phyloP scores from a whole-genome alignment of 2,329 filamentous ascomycete species.

The Colletotrichum theobromicola region DNA sequence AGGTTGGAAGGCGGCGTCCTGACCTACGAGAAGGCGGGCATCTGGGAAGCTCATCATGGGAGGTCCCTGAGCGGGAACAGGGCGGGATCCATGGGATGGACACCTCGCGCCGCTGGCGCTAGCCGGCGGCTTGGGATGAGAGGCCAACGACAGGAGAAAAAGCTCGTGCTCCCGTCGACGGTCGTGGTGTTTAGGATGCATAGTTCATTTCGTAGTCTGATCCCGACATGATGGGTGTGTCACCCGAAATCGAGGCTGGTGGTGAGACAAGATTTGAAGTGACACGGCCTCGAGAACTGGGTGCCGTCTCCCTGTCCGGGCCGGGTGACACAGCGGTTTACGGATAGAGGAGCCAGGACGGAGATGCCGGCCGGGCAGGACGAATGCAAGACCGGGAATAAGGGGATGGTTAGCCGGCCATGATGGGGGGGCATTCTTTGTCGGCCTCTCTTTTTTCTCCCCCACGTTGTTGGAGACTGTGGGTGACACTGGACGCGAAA shows the following conservation, averaged over 20 bases:
- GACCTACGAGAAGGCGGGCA: not conserved
- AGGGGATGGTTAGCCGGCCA: not conserved
- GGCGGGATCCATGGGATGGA: conserved; percentile 17
- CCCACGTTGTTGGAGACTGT: not conserved
- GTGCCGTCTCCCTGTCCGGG: not conserved
- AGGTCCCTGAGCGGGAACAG: conserved; percentile 18
- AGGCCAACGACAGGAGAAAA: not conserved
- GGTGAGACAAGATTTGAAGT: conserved; percentile 3
- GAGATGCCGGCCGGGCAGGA: not conserved
- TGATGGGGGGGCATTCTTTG: not conserved
- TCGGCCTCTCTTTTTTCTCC: not conserved
- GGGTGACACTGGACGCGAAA: not conserved
- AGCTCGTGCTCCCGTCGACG: not conserved
- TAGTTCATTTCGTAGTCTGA: not conserved
- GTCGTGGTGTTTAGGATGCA: not conserved
- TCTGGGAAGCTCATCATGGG: conserved; percentile 12
- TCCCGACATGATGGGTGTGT: not conserved
- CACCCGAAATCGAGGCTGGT: conserved; percentile 1
- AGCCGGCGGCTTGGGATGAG: conserved; percentile 12
- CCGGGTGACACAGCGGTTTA: not conserved
- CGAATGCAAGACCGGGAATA: not conserved
- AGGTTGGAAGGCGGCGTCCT: conserved; percentile 1
- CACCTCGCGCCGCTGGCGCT: conserved; percentile 9
- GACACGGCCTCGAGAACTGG: not conserved
- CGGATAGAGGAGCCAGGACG: not conserved